These are phyloP conservation scores for Botryotinia convoluta DNA, from an alignment of 2,329 filamentous ascomycete species.

Conservation along the genomic window DNA sequence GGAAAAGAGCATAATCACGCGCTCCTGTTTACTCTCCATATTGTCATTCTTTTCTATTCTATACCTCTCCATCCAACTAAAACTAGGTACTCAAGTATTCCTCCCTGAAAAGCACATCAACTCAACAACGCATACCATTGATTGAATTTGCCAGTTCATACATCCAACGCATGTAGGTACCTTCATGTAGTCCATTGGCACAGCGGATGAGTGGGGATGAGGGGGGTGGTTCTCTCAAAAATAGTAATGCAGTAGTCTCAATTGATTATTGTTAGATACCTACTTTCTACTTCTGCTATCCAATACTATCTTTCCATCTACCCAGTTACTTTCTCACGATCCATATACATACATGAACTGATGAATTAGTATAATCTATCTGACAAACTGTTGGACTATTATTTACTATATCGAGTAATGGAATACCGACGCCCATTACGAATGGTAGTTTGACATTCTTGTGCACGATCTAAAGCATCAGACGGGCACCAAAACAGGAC, in stretches of 20 bases:
- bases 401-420: not conserved
- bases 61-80: not conserved
- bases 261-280: not conserved
- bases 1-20: not conserved
- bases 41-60: not conserved
- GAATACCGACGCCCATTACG: not conserved
- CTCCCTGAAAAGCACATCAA: slow-evolving; percentile 6
- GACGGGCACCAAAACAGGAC: not conserved
- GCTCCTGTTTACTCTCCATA: not conserved
- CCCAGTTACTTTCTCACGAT: not conserved
- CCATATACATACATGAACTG: not conserved
- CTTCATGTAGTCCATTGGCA: slow-evolving; percentile 1
- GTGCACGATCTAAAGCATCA: not conserved
- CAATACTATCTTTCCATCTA: not conserved
- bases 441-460: not conserved
- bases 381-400: not conserved
- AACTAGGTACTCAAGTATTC: not conserved
- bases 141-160: not conserved
- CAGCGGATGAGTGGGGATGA: not conserved
- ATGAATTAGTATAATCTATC: not conserved
- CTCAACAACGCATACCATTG: slow-evolving; percentile 5
- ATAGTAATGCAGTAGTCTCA: slow-evolving; percentile 6
- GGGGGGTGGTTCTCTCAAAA: not conserved
- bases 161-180: slow-evolving; percentile 1
- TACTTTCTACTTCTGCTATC: not conserved